Conservation (phyloP, 768 basidiomycete species). For the Mycena filopes region DNA sequence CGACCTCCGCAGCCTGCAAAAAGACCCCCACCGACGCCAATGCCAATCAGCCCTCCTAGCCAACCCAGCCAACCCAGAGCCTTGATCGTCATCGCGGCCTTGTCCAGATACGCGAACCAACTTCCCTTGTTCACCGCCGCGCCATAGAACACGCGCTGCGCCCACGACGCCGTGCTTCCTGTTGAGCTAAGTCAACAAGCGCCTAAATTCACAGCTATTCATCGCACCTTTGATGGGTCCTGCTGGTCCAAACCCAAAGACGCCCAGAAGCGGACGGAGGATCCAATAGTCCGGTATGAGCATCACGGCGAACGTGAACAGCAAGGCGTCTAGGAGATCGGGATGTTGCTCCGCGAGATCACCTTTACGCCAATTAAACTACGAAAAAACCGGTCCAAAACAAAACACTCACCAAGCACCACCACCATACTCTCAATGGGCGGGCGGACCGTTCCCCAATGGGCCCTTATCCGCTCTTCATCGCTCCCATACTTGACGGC, state of each 20-base stretch:
- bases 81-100: conserved; percentile 11
- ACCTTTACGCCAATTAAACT: conserved; percentile 34
- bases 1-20: too few species aligned
- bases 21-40: not conserved
- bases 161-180: conserved; percentile 51
- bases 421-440: conserved; percentile 38
- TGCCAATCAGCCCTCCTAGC: conserved; percentile 4
- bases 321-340: conserved; percentile 35
- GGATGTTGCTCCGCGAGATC: conserved; percentile 52
- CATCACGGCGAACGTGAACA: conserved; percentile 37
- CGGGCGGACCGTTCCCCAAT: conserved; percentile 39
- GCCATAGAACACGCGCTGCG: conserved; percentile 48
- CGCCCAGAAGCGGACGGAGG: conserved; percentile 41
- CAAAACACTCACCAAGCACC: conserved; percentile 35
- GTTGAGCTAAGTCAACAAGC: conserved; percentile 6
- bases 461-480: conserved; percentile 35
- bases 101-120: conserved; percentile 42
- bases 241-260: conserved; percentile 50
- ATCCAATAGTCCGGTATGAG: conserved; percentile 46
- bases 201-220: not conserved
- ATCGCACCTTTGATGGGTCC: conserved; percentile 46
- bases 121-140: conserved; percentile 42
- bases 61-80: conserved; percentile 10
- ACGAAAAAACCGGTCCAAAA: not conserved
- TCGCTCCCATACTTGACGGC: conserved; percentile 36